Percentiles rank a stretch among this genome's conserved stretches.
phyloP scores from a whole-genome alignment of 2,329 filamentous ascomycete genomes.

The Hymenotorrendiella dingleyae region DNA sequence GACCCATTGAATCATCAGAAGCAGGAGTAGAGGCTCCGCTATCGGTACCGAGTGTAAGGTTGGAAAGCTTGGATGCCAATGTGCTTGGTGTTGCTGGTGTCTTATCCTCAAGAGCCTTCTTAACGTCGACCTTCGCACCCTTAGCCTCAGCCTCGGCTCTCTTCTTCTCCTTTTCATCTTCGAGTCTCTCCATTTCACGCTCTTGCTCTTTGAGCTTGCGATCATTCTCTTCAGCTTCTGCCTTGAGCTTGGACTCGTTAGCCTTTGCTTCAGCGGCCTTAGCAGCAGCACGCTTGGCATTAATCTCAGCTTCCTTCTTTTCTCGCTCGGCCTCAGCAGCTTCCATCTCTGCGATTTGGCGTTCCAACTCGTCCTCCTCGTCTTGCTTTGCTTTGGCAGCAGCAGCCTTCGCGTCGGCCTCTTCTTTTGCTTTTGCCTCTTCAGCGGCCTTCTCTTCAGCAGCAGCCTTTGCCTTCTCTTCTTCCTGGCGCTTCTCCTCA shows the following conservation, averaged over 20 bases:
- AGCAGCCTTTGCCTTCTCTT: conserved; percentile 31
- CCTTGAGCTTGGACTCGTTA: conserved; percentile 40
- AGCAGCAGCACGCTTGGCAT: conserved; percentile 28
- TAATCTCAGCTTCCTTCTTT: conserved; percentile 31
- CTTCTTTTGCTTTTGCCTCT: conserved; percentile 33
- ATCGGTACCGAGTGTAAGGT: conserved; percentile 42
- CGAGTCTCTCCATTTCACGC: conserved; percentile 64
- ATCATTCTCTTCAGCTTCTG: conserved; percentile 51
- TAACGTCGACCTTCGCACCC: conserved; percentile 14
- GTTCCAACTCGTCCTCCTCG: conserved; percentile 52
- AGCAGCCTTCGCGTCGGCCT: conserved; percentile 28
- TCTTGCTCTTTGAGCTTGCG: conserved; percentile 67
- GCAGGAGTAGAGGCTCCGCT: conserved; percentile 36
- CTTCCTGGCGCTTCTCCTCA: conserved; percentile 30
- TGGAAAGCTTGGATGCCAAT: conserved; percentile 42
- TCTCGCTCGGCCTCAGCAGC: conserved; percentile 30
- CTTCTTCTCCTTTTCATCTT: conserved; percentile 62
- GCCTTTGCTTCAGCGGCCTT: conserved; percentile 35
- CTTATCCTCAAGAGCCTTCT: conserved; percentile 24
- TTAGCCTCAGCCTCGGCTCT: conserved; percentile 40
- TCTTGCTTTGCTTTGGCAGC: conserved; percentile 33
- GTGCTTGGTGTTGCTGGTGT: conserved; percentile 27
- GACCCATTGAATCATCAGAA: conserved; percentile 40
- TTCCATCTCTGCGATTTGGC: conserved; percentile 55
- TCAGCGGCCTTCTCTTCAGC: conserved; percentile 31